Conservation (phyloP, 2,329 filamentous ascomycete species). For the Fusarium liriodendri region DNA sequence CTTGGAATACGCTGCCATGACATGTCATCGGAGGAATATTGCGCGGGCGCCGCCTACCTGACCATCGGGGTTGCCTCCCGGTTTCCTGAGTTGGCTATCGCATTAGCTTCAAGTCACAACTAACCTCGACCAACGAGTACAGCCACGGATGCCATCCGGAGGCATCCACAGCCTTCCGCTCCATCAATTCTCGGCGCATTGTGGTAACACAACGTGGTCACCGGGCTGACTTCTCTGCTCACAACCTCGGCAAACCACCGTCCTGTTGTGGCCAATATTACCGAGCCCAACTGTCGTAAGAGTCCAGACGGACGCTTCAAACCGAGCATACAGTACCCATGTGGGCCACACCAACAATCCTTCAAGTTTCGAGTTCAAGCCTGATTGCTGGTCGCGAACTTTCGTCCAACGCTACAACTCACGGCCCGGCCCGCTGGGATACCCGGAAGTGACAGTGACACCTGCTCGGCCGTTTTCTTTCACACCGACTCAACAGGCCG, state of each 20-base stretch:
- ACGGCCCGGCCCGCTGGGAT: slow-evolving; percentile 44
- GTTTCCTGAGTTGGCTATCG: slow-evolving; percentile 23
- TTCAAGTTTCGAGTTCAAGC: slow-evolving; percentile 17
- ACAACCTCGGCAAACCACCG: slow-evolving; percentile 23
- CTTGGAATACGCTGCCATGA: slow-evolving; percentile 5
- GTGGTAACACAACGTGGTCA: slow-evolving; percentile 28
- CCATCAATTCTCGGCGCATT: slow-evolving; percentile 14
- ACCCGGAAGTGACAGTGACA: slow-evolving; percentile 34
- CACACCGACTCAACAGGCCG: slow-evolving; percentile 37
- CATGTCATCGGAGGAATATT: slow-evolving; percentile 20
- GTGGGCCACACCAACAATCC: slow-evolving; percentile 29
- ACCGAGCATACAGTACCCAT: slow-evolving; percentile 21
- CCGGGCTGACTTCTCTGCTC: slow-evolving; percentile 29
- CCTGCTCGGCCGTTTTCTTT: slow-evolving; percentile 3
- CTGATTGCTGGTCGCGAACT: slow-evolving; percentile 4
- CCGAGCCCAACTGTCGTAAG: slow-evolving; percentile 12
- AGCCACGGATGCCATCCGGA: slow-evolving; percentile 20
- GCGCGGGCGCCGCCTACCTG: slow-evolving; percentile 8
- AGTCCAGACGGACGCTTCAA: slow-evolving; percentile 11
- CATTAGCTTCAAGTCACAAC: slow-evolving; percentile 24
- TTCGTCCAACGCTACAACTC: slow-evolving; percentile 34
- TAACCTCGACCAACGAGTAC: slow-evolving; percentile 19
- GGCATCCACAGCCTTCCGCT: slow-evolving; percentile 18
- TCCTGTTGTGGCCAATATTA: slow-evolving; percentile 14
- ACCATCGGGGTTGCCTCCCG: slow-evolving; percentile 16